Base-by-base conservation (phyloP, 148 eudicot genomes). In the Pouteria glomerata region DNA sequence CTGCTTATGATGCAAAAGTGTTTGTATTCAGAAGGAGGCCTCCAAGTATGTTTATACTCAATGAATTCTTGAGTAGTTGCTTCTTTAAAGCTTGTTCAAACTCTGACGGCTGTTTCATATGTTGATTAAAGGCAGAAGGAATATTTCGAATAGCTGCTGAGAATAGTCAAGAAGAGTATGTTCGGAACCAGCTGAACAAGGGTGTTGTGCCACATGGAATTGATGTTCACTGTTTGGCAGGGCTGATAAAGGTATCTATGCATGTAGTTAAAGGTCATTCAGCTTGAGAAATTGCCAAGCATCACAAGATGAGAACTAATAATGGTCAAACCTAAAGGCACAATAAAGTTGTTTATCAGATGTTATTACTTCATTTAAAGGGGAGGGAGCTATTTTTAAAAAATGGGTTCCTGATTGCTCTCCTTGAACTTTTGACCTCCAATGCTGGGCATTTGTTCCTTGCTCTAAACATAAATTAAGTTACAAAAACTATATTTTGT, bases 191-290 rank as follows among this genome's bases (percentile, higher is more conserved):
- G 73, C 80, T 93, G 70, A 93, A 90, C 70, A 88, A 68, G 81
- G 98, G 98, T 42, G 44, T 85, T 57, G 80, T 90, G 47, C 93
- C 96, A 48, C 78, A 26, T 52, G 87, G 82, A 67, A 90, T 90
- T 29, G 92, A 93, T 68, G 86, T 93, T 75, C 98, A 93, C 78
- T 93, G 96, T 82, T 78, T 90, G 80, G 92, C 98, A 18, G 98
- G 96, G 68, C 81, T 88, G 63, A 88, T 92, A 57, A 89, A 91
- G 97, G 94, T 91, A 84, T 23, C 3, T 27, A 39, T 15, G n/a
- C 0, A 7, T 7, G 33, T 29, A 13, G 13, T 24, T n/a, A 45
- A 68, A n/a, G n/a, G n/a, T 69, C 2, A 0, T 68, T 29, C n/a
- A 65, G 2, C 41, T 31, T 67, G 18, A 27, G 30, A 13, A 48